phyloP scores from a whole-genome alignment of 2,329 filamentous ascomycete species.

The Blumeriella jaapii region DNA sequence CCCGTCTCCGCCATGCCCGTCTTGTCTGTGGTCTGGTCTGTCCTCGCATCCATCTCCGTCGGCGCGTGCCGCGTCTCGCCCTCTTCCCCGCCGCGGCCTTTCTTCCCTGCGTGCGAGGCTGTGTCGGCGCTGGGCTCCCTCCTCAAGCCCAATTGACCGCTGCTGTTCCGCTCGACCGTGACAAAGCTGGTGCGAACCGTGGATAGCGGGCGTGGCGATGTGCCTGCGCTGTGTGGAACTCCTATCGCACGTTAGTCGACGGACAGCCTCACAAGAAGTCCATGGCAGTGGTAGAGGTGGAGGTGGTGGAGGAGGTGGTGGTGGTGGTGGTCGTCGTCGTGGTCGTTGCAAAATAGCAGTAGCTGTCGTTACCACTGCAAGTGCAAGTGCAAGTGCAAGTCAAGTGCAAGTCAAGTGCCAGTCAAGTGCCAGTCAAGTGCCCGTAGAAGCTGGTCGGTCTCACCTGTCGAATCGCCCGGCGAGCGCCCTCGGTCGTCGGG shows the following conservation, averaged over 20 bases:
- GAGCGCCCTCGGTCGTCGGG: constrained; percentile 53
- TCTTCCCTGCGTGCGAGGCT: constrained; percentile 20
- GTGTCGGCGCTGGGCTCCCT: constrained; percentile 27
- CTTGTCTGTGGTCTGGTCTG: constrained; percentile 19
- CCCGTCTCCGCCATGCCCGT: no score
- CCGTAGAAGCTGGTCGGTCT: no score
- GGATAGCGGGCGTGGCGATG: constrained; percentile 55
- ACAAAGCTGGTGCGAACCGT: constrained; percentile 69
- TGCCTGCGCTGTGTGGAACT: constrained; percentile 19
- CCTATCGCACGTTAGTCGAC: no score
- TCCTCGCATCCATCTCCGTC: constrained; percentile 18
- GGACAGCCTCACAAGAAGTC: constrained; percentile 14
- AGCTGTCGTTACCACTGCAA: no score
- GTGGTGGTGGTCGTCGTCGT: no score
- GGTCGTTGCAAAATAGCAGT: no score
- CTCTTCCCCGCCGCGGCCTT: constrained; percentile 19
- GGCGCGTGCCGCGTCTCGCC: no score
- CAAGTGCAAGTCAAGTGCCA: no score
- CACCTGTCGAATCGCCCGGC: constrained; percentile 41
- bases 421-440: no score
- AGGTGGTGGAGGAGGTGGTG: no score
- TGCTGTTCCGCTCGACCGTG: constrained; percentile 48
- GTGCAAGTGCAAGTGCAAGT: no score
- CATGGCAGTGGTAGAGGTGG: no score
- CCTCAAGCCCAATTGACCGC: constrained; percentile 32